These are phyloP conservation scores for Kappamyces sp. DNA, from an alignment of 192 early-diverging fungal species.

Conservation along the genomic window DNA sequence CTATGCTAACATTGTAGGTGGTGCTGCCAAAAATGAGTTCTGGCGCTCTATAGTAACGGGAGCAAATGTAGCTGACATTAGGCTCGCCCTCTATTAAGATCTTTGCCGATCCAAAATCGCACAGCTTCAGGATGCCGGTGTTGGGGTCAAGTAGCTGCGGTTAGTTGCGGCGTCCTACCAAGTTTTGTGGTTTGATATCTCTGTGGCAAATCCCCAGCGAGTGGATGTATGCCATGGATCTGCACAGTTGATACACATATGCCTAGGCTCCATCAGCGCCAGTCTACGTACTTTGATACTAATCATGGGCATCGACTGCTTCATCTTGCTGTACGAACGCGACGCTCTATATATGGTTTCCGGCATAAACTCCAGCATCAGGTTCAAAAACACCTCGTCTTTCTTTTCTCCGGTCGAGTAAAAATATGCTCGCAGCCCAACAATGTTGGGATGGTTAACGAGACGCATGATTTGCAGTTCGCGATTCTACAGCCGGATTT, in stretches of 20 bases:
- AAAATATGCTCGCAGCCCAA: constrained; percentile 84
- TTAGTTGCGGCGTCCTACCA: constrained; percentile 37
- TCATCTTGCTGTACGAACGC: constrained; percentile 82
- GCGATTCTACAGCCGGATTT: constrained; percentile 59
- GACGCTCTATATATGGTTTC: constrained; percentile 95
- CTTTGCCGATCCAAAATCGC: constrained; percentile 98
- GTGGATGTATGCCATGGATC: constrained; percentile 95
- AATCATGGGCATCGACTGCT: constrained; percentile 92
- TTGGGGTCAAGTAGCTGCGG: constrained; percentile 72
- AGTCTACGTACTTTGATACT: constrained; percentile 63
- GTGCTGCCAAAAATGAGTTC: constrained; percentile 96
- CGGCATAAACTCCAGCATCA: constrained; percentile 92
- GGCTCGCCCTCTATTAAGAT: constrained; percentile 90
- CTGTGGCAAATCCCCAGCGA: constrained; percentile 96
- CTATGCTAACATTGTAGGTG: constrained; percentile 77
- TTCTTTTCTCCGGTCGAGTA: constrained; percentile 91
- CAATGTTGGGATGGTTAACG: constrained; percentile 90
- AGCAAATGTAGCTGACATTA: constrained; percentile 98
- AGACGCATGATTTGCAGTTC: constrained; percentile 91
- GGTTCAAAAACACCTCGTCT: constrained; percentile 94
- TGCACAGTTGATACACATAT: constrained; percentile 98
- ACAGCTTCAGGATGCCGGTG: constrained; percentile 91
- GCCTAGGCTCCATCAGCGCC: constrained; percentile 36
- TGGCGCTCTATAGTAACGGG: constrained; percentile 93
- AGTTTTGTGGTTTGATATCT: constrained; percentile 99